Evolutionary conservation across 2,329 filamentous ascomycete genomes (phyloP).

Genomic region (Waltergamsia citrina): DNA sequence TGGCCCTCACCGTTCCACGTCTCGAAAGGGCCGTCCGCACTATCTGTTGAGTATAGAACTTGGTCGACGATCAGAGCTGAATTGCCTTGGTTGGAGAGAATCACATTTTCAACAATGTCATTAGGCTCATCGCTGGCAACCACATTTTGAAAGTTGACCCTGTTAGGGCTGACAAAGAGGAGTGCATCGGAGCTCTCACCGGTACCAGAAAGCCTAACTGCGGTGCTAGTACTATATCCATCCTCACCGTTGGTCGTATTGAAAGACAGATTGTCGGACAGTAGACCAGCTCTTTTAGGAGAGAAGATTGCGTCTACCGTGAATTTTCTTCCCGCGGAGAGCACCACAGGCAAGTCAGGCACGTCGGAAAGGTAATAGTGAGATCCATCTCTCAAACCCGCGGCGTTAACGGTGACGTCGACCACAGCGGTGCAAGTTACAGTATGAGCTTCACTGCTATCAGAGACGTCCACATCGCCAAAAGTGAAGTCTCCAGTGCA

Average conservation of each 20-base stretch:
- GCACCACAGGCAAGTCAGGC: constrained; percentile 17
- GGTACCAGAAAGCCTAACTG: constrained; percentile 36
- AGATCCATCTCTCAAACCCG: constrained; percentile 21
- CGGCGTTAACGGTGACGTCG: constrained; percentile 26
- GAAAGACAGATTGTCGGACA: constrained; percentile 36
- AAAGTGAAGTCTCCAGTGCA: constrained; percentile 41
- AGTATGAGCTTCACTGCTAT: constrained; percentile 11
- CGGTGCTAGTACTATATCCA: constrained; percentile 35
- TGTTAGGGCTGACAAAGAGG: constrained; percentile 34
- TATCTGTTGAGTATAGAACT: constrained; percentile 32
- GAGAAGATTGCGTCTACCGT: constrained; percentile 32
- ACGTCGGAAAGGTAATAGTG: constrained; percentile 26
- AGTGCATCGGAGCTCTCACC: constrained; percentile 35
- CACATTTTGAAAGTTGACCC: constrained; percentile 37
- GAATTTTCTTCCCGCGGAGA: constrained; percentile 27
- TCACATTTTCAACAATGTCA: constrained; percentile 29
- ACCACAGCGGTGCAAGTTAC: constrained; percentile 40
- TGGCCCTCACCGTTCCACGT: constrained; percentile 23
- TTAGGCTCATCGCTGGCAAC: constrained; percentile 30
- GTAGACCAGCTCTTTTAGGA: constrained; percentile 34
- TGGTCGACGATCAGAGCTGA: constrained; percentile 29
- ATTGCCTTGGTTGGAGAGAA: constrained; percentile 41
- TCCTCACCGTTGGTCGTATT: constrained; percentile 33
- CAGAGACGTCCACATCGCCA: constrained; percentile 30
- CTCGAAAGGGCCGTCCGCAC: constrained; percentile 34